phyloP scores from a whole-genome alignment of 805 yeast species.

The Metschnikowia gelsemii region DNA sequence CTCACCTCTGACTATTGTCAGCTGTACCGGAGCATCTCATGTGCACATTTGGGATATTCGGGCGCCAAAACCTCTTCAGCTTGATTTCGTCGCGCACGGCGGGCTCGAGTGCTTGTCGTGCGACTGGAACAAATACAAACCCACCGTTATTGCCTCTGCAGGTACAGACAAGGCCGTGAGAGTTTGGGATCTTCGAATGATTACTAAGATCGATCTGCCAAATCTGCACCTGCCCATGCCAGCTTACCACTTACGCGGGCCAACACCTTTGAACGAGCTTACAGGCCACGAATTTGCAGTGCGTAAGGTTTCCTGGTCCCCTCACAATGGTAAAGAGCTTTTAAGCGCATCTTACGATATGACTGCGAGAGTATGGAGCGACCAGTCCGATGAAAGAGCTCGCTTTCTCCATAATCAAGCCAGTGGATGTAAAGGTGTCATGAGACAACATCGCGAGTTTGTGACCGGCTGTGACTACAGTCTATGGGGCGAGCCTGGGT shows the following conservation, averaged over 20 bases:
- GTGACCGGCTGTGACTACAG: conserved; percentile 95
- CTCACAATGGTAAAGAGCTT: conserved; percentile 71
- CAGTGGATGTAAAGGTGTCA: conserved; percentile 56
- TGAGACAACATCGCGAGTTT: conserved; percentile 78
- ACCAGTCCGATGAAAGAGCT: conserved; percentile 59
- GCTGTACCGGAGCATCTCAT: conserved; percentile 72
- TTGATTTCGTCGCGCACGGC: conserved; percentile 68
- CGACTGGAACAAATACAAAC: conserved; percentile 89
- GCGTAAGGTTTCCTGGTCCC: conserved; percentile 82
- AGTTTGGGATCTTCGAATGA: conserved; percentile 86
- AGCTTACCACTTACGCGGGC: conserved; percentile 49
- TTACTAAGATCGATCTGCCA: conserved; percentile 40
- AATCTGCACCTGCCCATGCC: conserved; percentile 37
- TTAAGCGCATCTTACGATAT: conserved; percentile 86
- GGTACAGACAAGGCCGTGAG: conserved; percentile 88
- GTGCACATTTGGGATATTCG: conserved; percentile 83
- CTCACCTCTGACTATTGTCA: conserved; percentile 64
- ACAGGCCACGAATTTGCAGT: conserved; percentile 90
- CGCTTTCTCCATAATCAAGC: conserved; percentile 39
- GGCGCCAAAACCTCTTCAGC: conserved; percentile 56
- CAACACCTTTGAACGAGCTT: conserved; percentile 72
- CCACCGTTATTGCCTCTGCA: conserved; percentile 77
- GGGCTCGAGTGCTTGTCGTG: conserved; percentile 78
- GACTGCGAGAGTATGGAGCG: conserved; percentile 87
- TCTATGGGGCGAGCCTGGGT: conserved; percentile 94